Conservation (phyloP, 2,329 filamentous ascomycete species). For the Diplocarpon mali region DNA sequence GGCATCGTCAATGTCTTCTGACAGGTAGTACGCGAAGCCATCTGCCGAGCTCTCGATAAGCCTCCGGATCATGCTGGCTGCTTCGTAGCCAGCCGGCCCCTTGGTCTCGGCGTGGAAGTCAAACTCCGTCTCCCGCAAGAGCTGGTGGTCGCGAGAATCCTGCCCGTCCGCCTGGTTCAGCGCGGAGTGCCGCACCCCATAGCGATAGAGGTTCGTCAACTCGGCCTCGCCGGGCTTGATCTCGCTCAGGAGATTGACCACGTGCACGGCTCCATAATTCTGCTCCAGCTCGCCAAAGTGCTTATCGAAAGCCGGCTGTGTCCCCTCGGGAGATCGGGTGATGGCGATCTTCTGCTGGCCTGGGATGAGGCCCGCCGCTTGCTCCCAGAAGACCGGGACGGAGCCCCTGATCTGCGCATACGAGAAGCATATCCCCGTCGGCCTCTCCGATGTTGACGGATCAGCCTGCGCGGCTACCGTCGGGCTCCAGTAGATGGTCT, state of each 20-base stretch:
- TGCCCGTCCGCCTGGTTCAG: conserved; percentile 49
- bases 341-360: conserved; percentile 91
- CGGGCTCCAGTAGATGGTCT: conserved; percentile 83
- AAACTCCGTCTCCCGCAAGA: conserved; percentile 76
- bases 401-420: conserved; percentile 90
- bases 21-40: conserved; percentile 85
- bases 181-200: conserved; percentile 64
- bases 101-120: conserved; percentile 95
- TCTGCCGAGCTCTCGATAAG: conserved; percentile 72
- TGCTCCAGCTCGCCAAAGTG: conserved; percentile 84
- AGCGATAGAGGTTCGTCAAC: conserved; percentile 66
- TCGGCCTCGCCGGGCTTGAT: conserved; percentile 80
- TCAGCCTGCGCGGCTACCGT: conserved; percentile 28
- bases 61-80: conserved; percentile 70
- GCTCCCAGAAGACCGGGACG: conserved; percentile 96
- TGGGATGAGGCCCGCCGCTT: conserved; percentile 74
- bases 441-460: conserved; percentile 14
- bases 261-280: conserved; percentile 80
- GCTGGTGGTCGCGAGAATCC: conserved; percentile 53
- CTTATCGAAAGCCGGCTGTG: conserved; percentile 88
- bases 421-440: conserved; percentile 65
- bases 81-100: conserved; percentile 77
- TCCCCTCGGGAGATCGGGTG: conserved; percentile 79
- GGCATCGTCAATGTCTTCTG: conserved; percentile 49
- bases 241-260: conserved; percentile 88